Conservation (phyloP, 2,329 filamentous ascomycete species). For the Nothophaeocryptopus gaeumannii region DNA sequence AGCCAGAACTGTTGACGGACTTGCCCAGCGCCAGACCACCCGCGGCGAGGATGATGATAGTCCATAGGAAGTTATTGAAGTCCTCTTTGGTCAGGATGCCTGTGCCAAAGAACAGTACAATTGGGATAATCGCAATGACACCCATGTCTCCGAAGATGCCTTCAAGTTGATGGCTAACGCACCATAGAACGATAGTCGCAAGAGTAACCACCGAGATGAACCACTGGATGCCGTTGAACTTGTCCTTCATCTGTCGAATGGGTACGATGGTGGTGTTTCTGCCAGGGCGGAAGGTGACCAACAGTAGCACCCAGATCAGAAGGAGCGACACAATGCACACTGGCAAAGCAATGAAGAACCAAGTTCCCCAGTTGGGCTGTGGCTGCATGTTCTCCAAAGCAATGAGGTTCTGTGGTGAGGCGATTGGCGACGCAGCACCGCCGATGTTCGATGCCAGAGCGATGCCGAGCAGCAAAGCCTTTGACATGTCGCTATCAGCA, state of each 20-base stretch:
- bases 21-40: constrained; percentile 90
- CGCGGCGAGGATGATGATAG: constrained; percentile 96
- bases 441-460: constrained; percentile 93
- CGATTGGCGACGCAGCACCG: constrained; percentile 93
- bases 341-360: constrained; percentile 95
- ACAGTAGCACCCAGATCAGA: constrained; percentile 82
- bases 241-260: constrained; percentile 84
- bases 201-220: constrained; percentile 86
- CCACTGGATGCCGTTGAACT: constrained; percentile 84
- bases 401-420: constrained; percentile 95
- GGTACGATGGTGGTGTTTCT: constrained; percentile 85
- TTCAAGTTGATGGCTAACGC: constrained; percentile 84
- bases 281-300: constrained; percentile 81
- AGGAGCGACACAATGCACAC: constrained; percentile 87
- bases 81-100: constrained; percentile 97
- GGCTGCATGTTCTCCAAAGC: constrained; percentile 94
- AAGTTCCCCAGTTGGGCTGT: constrained; percentile 85
- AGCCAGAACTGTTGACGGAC: constrained; percentile 86
- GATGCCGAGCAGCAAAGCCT: constrained; percentile 91
- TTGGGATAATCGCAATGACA: constrained; percentile 92
- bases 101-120: constrained; percentile 93
- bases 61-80: constrained; percentile 99
- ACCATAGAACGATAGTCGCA: constrained; percentile 86
- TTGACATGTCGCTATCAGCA: constrained; percentile 86
- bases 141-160: constrained; percentile 94